Percentiles rank a stretch among this genome's conserved stretches.
Evolutionary conservation across 2,329 filamentous ascomycete species (phyloP).

Genomic region (Aspergillus sp.): DNA sequence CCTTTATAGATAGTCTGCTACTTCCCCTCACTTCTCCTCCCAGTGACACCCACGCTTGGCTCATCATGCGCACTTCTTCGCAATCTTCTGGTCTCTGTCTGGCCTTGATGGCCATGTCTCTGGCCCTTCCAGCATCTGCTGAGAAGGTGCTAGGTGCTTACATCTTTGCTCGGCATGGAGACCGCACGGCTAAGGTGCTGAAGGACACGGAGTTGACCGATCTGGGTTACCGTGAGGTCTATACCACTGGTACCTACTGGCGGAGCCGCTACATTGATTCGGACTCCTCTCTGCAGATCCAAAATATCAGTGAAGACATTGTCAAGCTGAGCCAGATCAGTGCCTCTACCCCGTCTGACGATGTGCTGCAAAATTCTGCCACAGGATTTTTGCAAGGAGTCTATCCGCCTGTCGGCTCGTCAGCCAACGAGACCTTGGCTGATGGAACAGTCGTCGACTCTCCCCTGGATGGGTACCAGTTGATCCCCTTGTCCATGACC

Average conservation of each 20-base stretch:
- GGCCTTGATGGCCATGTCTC: constrained; percentile 27
- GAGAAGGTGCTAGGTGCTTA: constrained; percentile 80
- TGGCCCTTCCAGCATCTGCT: constrained; percentile 32
- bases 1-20: neutral
- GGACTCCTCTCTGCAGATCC: constrained; percentile 62
- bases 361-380: constrained; percentile 78
- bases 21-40: neutral
- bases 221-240: constrained; percentile 76
- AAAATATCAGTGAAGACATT: constrained; percentile 64
- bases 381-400: constrained; percentile 80
- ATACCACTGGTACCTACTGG: constrained; percentile 72
- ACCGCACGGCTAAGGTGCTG: constrained; percentile 77
- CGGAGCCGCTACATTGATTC: constrained; percentile 71
- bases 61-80: constrained; percentile 30
- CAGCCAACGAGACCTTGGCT: constrained; percentile 63
- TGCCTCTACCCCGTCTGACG: constrained; percentile 71
- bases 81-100: constrained; percentile 28
- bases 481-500: constrained; percentile 71
- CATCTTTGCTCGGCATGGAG: constrained; percentile 87
- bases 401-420: constrained; percentile 72
- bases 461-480: constrained; percentile 79
- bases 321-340: constrained; percentile 71
- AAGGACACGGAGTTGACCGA: constrained; percentile 73
- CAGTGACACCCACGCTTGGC: neutral
- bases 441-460: constrained; percentile 68